These are phyloP conservation scores for Cryptococcus sp. DNA, from an alignment of 1,284 basidiomycete species.

Conservation along the genomic window DNA sequence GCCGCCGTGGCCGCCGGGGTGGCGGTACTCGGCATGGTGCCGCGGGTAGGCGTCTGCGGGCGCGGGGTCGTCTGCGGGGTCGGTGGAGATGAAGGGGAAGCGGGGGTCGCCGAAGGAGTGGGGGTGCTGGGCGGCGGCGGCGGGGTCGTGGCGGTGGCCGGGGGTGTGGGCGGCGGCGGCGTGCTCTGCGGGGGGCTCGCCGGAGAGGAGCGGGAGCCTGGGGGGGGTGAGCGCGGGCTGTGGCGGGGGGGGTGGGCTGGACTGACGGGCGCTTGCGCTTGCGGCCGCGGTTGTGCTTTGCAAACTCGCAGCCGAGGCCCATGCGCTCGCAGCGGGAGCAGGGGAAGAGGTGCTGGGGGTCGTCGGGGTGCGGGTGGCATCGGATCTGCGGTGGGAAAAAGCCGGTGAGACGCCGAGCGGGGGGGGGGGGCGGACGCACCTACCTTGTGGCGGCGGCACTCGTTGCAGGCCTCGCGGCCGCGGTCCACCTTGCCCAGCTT, in stretches of 20 bases:
- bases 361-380: constrained; percentile 33
- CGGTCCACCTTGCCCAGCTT: constrained; percentile 31
- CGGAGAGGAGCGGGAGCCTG: constrained; percentile 12
- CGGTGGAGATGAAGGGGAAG: constrained; percentile 18
- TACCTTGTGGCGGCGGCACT: constrained; percentile 37
- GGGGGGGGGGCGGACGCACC: neutral
- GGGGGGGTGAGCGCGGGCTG: neutral
- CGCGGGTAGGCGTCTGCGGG: neutral
- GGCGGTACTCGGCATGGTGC: neutral
- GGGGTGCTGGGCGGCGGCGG: neutral
- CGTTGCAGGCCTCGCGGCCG: constrained; percentile 34
- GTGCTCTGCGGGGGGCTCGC: neutral
- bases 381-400: constrained; percentile 21
- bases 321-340: constrained; percentile 32
- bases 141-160: neutral
- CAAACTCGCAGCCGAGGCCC: constrained; percentile 32
- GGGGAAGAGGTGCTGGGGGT: constrained; percentile 29
- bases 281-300: constrained; percentile 34
- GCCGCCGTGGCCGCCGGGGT: neutral
- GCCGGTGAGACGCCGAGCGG: neutral
- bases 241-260: neutral
- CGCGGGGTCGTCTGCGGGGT: neutral
- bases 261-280: constrained; percentile 35
- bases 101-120: constrained; percentile 14
- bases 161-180: neutral